These are phyloP conservation scores for Fusarium sp. DNA, from an alignment of 2,329 filamentous ascomycete genomes.

Conservation along the genomic window DNA sequence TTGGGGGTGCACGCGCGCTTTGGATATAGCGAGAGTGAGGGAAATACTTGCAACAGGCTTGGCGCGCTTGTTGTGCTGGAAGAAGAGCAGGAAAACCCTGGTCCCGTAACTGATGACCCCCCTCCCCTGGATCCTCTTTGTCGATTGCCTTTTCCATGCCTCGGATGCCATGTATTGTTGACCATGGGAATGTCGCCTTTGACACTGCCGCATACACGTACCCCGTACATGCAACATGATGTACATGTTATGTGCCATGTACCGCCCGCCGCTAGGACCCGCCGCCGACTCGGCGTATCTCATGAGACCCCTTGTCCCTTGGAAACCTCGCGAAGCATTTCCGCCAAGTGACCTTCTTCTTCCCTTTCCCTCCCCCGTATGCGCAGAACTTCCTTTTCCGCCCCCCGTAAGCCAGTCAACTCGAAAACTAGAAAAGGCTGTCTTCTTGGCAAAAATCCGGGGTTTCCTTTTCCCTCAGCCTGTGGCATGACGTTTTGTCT, in stretches of 20 bases:
- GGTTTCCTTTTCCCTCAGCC: background rate
- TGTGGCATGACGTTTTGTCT: constrained; percentile 8
- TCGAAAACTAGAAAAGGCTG: background rate
- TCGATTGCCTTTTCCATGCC: background rate
- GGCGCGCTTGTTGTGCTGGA: background rate
- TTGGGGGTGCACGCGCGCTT: background rate
- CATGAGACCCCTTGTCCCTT: background rate
- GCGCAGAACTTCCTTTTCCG: constrained; percentile 2
- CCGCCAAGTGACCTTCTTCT: background rate
- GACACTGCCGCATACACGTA: background rate
- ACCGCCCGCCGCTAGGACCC: background rate
- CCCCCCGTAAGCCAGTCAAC: background rate
- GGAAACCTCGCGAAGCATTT: background rate
- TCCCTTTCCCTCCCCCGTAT: background rate
- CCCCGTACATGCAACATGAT: background rate
- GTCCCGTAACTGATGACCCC: background rate
- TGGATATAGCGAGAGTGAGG: background rate
- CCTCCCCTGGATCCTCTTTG: background rate
- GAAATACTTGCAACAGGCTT: constrained; percentile 12
- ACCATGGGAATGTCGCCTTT: background rate
- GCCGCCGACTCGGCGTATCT: background rate
- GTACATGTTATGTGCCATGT: background rate
- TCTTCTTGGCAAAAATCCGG: constrained; percentile 11
- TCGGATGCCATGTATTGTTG: background rate
- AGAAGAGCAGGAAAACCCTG: background rate